phyloP scores from a whole-genome alignment of 805 yeast genomes.

The Kluyveromyces wickerhamii region DNA sequence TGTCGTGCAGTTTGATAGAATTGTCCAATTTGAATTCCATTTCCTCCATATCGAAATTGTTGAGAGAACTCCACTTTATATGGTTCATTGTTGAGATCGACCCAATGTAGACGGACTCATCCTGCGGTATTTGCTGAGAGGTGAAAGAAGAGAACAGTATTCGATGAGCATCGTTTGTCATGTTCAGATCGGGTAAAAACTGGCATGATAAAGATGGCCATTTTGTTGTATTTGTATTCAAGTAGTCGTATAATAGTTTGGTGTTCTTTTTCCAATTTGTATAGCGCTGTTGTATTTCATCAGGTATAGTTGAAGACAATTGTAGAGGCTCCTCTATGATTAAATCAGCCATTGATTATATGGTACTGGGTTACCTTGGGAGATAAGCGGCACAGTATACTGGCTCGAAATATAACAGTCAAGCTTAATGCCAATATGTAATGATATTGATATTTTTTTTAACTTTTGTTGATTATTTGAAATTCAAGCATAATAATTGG shows the following conservation, averaged over 20 bases:
- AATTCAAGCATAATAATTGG: too few species aligned
- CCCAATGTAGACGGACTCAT: slow-evolving; percentile 26
- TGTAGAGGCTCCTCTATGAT: slow-evolving; percentile 5
- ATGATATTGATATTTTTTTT: too few species aligned
- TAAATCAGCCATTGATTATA: slow-evolving; percentile 4
- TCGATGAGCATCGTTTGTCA: slow-evolving; percentile 21
- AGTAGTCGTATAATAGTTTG: slow-evolving; percentile 63
- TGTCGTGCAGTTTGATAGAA: slow-evolving; percentile 22
- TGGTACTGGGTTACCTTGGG: too few species aligned
- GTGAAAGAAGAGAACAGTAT: slow-evolving; percentile 28
- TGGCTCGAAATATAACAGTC: too few species aligned
- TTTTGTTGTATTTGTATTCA: slow-evolving; percentile 58
- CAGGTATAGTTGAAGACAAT: slow-evolving; percentile 11
- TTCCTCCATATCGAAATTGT: slow-evolving; percentile 31
- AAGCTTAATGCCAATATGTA: too few species aligned
- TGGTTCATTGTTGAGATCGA: slow-evolving; percentile 26
- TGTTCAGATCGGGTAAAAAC: slow-evolving; percentile 48
- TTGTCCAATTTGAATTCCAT: slow-evolving; percentile 32
- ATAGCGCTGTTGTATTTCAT: slow-evolving; percentile 26
- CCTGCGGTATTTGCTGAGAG: slow-evolving; percentile 29
- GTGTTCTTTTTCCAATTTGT: slow-evolving; percentile 71
- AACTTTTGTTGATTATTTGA: too few species aligned
- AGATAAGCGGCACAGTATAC: too few species aligned
- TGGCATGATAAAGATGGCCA: slow-evolving; percentile 68
- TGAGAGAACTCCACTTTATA: slow-evolving; percentile 28